Percentiles rank a stretch among this genome's conserved stretches.
These are phyloP conservation scores for Dalbergia cochinchinensis DNA, from an alignment of 306 rosid species.

Conservation along the genomic window DNA sequence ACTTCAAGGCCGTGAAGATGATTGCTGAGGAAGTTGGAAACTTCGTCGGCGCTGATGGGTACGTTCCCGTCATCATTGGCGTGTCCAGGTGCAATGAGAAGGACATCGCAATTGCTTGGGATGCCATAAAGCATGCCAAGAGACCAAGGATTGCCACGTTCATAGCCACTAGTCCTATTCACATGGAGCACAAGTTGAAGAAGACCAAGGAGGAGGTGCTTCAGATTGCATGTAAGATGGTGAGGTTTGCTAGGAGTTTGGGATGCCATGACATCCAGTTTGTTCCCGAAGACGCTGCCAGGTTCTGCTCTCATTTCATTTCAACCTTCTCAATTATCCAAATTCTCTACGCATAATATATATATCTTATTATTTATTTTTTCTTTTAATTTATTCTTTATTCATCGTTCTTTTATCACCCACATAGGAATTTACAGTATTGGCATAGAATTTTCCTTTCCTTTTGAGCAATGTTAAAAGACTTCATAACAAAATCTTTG, in stretches of 20 bases:
- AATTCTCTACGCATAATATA: too few species aligned
- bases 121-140: constrained; percentile 80
- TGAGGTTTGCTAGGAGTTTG: constrained; percentile 73
- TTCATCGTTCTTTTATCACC: too few species aligned
- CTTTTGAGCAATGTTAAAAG: not conserved
- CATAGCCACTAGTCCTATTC: constrained; percentile 84
- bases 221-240: constrained; percentile 71
- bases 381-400: too few species aligned
- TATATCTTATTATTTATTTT: too few species aligned
- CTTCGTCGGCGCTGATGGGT: constrained; percentile 56
- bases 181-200: constrained; percentile 75
- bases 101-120: constrained; percentile 83
- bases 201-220: constrained; percentile 73
- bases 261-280: constrained; percentile 89
- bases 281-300: constrained; percentile 93
- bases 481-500: too few species aligned
- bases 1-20: constrained; percentile 73
- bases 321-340: too few species aligned
- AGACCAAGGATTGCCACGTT: constrained; percentile 80
- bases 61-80: constrained; percentile 83
- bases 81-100: constrained; percentile 76
- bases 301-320: constrained; percentile 58
- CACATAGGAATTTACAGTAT: too few species aligned
- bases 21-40: constrained; percentile 82
- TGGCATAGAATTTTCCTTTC: too few species aligned